phyloP scores from a whole-genome alignment of 1,284 basidiomycete genomes.

The Sanghuangporus sanghuang region DNA sequence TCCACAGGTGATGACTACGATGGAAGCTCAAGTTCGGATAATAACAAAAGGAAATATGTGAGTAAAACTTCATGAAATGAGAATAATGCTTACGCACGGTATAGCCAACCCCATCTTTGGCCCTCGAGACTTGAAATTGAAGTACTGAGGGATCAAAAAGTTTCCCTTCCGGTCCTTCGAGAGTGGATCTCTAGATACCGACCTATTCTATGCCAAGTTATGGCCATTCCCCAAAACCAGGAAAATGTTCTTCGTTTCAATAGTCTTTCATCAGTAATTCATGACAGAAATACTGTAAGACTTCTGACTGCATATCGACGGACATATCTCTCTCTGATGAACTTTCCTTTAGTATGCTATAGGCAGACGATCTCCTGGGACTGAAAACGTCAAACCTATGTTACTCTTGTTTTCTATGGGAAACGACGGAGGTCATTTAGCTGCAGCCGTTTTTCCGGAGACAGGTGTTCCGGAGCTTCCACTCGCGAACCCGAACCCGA shows the following conservation, averaged over 20 bases:
- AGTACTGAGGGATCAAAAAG: constrained; percentile 37
- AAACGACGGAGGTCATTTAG: constrained; percentile 28
- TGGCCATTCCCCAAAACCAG: constrained; percentile 22
- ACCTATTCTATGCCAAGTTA: constrained; percentile 23
- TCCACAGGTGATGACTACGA: not conserved
- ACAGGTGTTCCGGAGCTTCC: constrained; percentile 53
- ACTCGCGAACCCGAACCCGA: constrained; percentile 3
- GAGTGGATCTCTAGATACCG: constrained; percentile 42
- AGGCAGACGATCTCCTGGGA: constrained; percentile 47
- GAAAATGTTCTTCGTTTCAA: constrained; percentile 34
- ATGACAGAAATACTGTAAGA: not conserved
- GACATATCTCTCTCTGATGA: not conserved
- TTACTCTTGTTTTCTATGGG: constrained; percentile 46
- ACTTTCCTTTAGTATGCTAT: constrained; percentile 43
- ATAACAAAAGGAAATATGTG: constrained; percentile 28
- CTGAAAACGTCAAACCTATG: constrained; percentile 36
- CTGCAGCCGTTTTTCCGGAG: constrained; percentile 49
- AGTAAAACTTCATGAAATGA: not conserved
- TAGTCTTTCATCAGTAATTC: constrained; percentile 15
- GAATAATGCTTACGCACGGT: not conserved
- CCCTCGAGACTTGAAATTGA: constrained; percentile 41
- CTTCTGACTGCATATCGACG: not conserved
- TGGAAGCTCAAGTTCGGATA: constrained; percentile 35
- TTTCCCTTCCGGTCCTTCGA: constrained; percentile 36
- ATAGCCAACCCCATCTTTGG: constrained; percentile 51